A percentile compares a stretch with the other conserved stretches of the same genome.
Conservation (phyloP, 192 early-diverging fungal genomes). For the Podila horticola region DNA sequence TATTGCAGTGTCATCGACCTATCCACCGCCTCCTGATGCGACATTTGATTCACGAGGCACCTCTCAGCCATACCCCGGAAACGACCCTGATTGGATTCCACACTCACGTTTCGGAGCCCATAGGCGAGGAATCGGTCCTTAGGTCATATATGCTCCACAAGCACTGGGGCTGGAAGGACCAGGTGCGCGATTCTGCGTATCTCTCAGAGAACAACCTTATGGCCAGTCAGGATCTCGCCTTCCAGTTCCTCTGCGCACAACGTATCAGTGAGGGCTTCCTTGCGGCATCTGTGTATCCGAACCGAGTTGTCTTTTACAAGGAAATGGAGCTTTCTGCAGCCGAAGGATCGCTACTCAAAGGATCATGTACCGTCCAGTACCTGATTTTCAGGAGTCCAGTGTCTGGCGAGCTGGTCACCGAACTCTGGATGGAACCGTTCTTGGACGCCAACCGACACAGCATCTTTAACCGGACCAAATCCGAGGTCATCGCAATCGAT, state of each 20-base stretch:
- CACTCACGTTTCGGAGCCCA: slow-evolving; percentile 31
- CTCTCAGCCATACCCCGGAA: slow-evolving; percentile 19
- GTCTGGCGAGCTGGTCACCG: slow-evolving; percentile 57
- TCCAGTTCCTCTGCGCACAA: slow-evolving; percentile 59
- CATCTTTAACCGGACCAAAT: slow-evolving; percentile 31
- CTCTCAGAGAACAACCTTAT: slow-evolving; percentile 39
- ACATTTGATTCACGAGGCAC: slow-evolving; percentile 46
- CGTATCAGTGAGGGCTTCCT: slow-evolving; percentile 57
- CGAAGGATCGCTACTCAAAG: slow-evolving; percentile 15
- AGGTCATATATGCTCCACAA: slow-evolving; percentile 61
- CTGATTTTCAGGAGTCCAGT: slow-evolving; percentile 56
- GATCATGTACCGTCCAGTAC: slow-evolving; percentile 55
- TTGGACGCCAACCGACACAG: slow-evolving; percentile 27
- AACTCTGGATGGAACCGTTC: slow-evolving; percentile 68
- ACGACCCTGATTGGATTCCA: slow-evolving; percentile 25
- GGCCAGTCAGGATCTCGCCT: slow-evolving; percentile 58
- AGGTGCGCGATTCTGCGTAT: slow-evolving; percentile 45
- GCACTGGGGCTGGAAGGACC: slow-evolving; percentile 61
- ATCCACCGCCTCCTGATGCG: slow-evolving; percentile 58
- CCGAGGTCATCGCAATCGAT: slow-evolving; percentile 49
- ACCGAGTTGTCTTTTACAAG: slow-evolving; percentile 57
- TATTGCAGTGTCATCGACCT: slow-evolving; percentile 47
- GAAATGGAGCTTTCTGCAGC: slow-evolving; percentile 45
- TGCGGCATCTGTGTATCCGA: slow-evolving; percentile 46
- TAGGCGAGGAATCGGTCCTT: slow-evolving; percentile 56